Percentiles rank a stretch among this genome's conserved stretches.
Evolutionary conservation across 768 basidiomycete genomes (phyloP).

Genomic region (Russula ochroleuca): DNA sequence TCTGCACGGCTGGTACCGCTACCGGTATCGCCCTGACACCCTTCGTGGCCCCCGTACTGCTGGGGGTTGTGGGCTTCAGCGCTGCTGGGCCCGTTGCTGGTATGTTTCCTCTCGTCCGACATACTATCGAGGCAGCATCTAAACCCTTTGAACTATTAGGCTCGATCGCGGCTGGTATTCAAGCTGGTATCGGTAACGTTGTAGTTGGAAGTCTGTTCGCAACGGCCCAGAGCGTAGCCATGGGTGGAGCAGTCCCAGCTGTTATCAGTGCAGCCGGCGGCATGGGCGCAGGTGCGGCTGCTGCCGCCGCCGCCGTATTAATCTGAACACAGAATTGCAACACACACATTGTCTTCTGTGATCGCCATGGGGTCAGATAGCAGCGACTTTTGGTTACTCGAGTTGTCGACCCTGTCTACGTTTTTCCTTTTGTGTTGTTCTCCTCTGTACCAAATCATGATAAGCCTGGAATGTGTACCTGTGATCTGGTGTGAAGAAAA

Average conservation of each 20-base stretch:
- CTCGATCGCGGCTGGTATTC: slow-evolving; percentile 7
- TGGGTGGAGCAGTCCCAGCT: slow-evolving; percentile 10
- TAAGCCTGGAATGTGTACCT: not conserved
- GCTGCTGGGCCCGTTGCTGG: not conserved
- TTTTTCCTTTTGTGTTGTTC: not conserved
- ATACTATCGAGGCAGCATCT: no score
- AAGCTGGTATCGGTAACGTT: slow-evolving; percentile 21
- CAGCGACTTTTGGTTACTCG: not conserved
- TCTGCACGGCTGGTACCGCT: not conserved
- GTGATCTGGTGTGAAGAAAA: not conserved
- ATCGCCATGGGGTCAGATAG: not conserved
- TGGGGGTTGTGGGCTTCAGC: not conserved
- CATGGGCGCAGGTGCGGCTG: not conserved
- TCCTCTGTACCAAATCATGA: not conserved
- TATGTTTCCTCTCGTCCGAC: not conserved
- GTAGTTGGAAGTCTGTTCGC: slow-evolving; percentile 18
- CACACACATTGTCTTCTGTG: not conserved
- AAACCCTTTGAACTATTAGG: slow-evolving; percentile 1
- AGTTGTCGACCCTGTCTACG: not conserved
- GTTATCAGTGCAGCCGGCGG: no score
- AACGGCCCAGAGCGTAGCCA: slow-evolving; percentile 13
- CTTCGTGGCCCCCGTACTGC: not conserved
- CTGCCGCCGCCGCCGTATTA: not conserved
- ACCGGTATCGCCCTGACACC: not conserved
- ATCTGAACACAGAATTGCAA: not conserved